Percentiles rank a stretch among this genome's conserved stretches.
phyloP scores from a whole-genome alignment of 1,284 basidiomycete species.

The Fomes fomentarius region DNA sequence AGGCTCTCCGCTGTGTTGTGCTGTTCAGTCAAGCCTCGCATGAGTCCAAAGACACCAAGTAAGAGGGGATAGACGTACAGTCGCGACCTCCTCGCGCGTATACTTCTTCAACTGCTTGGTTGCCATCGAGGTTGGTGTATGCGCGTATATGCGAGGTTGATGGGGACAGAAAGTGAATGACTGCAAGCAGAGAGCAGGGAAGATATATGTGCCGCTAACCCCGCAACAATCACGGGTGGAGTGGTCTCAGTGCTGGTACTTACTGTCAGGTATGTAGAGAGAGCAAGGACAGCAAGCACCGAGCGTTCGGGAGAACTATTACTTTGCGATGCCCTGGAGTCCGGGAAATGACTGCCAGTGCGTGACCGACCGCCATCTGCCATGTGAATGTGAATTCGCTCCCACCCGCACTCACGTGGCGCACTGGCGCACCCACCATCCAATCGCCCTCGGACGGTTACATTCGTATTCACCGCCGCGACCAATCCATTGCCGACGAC shows the following conservation, averaged over 20 bases:
- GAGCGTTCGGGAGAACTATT: neutral
- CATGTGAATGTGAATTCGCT: constrained; percentile 14
- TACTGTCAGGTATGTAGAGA: too few relatives aligned
- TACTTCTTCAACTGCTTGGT: constrained; percentile 48
- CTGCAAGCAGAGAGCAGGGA: neutral
- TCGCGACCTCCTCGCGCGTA: constrained; percentile 56
- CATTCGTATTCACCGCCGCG: neutral
- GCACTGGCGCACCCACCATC: neutral
- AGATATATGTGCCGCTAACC: constrained; percentile 11
- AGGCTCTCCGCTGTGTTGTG: constrained; percentile 69
- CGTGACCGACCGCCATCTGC: neutral
- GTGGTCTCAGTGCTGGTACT: too few relatives aligned
- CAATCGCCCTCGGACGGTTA: neutral
- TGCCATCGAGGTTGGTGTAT: constrained; percentile 34
- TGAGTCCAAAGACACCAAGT: neutral
- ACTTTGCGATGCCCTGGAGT: neutral
- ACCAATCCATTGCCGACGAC: too few relatives aligned
- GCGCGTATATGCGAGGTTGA: neutral
- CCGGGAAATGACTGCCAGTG: neutral
- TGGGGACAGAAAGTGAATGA: neutral
- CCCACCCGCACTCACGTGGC: neutral
- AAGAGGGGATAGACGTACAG: constrained; percentile 39
- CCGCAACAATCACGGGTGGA: constrained; percentile 15
- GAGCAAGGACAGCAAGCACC: neutral
- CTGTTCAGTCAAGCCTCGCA: constrained; percentile 33